A percentile compares a stretch with the other conserved stretches of the same genome.
Evolutionary conservation across 2,329 filamentous ascomycete species (phyloP).

Genomic region (Fusarium coffeatum): DNA sequence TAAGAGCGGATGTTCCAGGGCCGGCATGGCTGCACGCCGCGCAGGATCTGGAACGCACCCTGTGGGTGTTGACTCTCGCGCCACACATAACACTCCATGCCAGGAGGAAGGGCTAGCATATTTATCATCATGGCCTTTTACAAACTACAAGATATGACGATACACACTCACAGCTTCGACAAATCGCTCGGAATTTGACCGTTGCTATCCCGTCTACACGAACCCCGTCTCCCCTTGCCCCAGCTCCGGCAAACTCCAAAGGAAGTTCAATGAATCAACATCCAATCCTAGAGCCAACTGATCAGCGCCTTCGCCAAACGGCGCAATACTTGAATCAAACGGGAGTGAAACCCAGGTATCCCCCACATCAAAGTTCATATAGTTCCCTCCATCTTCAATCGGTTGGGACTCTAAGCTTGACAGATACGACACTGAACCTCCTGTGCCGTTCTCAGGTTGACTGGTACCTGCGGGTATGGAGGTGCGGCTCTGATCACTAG

Average conservation of each 20-base stretch:
- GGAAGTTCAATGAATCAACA: conserved; percentile 27
- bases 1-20: conserved; percentile 15
- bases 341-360: conserved; percentile 24
- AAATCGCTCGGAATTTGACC: background rate
- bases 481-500: background rate
- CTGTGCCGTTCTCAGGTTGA: background rate
- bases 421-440: background rate
- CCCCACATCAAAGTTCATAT: conserved; percentile 9
- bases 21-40: background rate
- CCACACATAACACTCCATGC: background rate
- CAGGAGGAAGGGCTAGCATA: background rate
- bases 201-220: background rate
- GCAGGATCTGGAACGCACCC: background rate
- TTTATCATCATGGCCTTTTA: accelerated
- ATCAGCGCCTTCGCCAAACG: conserved; percentile 20
- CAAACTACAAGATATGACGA: background rate
- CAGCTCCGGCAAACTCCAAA: conserved; percentile 30
- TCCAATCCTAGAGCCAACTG: conserved; percentile 19
- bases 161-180: background rate
- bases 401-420: background rate
- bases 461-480: background rate
- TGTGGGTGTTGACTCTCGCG: background rate
- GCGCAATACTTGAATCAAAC: conserved; percentile 27
- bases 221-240: conserved; percentile 2
- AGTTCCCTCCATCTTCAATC: background rate